phyloP scores from a whole-genome alignment of 2,329 filamentous ascomycete genomes.

The Dactylellina cionopaga region DNA sequence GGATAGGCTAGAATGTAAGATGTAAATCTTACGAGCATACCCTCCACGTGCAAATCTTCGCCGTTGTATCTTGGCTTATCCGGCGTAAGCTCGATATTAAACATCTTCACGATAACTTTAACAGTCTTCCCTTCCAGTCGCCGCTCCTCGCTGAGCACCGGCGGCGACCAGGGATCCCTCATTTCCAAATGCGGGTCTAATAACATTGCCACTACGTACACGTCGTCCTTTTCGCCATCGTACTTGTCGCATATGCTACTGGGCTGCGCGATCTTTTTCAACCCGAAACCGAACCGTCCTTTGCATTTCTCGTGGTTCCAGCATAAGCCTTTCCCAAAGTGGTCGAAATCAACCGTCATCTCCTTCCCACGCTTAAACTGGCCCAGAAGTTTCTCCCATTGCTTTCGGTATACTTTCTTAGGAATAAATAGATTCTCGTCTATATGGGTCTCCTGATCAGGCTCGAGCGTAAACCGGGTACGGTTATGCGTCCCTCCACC shows the following conservation, averaged over 20 bases:
- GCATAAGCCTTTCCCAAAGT: neutral
- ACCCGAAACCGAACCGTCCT: neutral
- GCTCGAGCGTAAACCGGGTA: neutral
- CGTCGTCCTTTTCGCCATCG: neutral
- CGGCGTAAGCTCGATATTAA: constrained; percentile 69
- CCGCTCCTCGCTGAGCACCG: neutral
- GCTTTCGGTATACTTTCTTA: neutral
- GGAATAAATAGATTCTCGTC: neutral
- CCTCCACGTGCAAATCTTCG: constrained; percentile 69
- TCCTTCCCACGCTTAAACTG: constrained; percentile 4
- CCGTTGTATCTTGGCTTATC: constrained; percentile 65
- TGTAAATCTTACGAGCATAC: constrained; percentile 59
- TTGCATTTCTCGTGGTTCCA: neutral
- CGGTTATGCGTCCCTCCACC: neutral
- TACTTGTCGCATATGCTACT: constrained; percentile 56
- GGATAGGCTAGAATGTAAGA: no score
- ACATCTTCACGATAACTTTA: constrained; percentile 73
- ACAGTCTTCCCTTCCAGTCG: constrained; percentile 61
- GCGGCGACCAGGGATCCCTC: no score
- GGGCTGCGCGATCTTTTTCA: constrained; percentile 52
- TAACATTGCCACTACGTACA: no score
- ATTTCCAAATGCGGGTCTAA: no score
- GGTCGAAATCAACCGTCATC: neutral
- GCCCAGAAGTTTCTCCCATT: neutral
- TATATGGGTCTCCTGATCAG: neutral